Conservation (phyloP, 202 grass and related monocot species). For the Digitaria exilis region DNA sequence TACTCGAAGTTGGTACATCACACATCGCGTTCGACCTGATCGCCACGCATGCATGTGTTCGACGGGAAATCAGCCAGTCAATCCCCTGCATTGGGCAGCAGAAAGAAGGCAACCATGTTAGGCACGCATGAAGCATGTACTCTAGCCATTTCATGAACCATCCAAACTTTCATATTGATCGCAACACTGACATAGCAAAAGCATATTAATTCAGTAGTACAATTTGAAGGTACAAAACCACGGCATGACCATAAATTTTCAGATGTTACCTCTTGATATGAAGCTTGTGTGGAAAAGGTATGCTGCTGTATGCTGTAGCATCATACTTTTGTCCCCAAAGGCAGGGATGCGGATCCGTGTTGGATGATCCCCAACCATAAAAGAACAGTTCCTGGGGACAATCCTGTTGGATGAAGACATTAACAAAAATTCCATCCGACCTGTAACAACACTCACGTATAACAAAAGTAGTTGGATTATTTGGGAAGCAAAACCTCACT, state of each 20-base stretch:
- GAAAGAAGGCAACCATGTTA: conserved; percentile 32
- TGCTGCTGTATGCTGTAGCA: conserved; percentile 6
- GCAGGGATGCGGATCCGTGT: conserved; percentile 36
- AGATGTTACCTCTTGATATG: conserved; percentile 12
- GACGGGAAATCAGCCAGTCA: not conserved
- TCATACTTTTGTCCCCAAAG: conserved; percentile 19
- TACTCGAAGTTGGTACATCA: conserved; percentile 39
- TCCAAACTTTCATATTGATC: not conserved
- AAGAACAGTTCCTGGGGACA: not conserved
- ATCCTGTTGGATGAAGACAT: too few species aligned
- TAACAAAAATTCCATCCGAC: conserved; percentile 23
- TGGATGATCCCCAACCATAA: conserved; percentile 29
- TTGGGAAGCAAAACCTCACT: conserved; percentile 39
- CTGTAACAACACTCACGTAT: conserved; percentile 37
- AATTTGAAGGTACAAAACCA: conserved; percentile 6
- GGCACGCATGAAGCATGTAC: not conserved
- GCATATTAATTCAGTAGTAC: conserved; percentile 14
- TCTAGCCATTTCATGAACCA: conserved; percentile 19
- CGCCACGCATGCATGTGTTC: conserved; percentile 21
- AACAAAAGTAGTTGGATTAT: conserved; percentile 46
- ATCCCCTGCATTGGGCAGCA: not conserved
- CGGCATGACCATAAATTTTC: conserved; percentile 14
- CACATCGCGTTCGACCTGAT: conserved; percentile 40
- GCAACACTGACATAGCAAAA: not conserved
- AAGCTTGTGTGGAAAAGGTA: not conserved